A percentile compares a stretch with the other conserved stretches of the same genome.
Evolutionary conservation across 2,329 filamentous ascomycete genomes (phyloP).

Genomic region (Penicillium sp.): DNA sequence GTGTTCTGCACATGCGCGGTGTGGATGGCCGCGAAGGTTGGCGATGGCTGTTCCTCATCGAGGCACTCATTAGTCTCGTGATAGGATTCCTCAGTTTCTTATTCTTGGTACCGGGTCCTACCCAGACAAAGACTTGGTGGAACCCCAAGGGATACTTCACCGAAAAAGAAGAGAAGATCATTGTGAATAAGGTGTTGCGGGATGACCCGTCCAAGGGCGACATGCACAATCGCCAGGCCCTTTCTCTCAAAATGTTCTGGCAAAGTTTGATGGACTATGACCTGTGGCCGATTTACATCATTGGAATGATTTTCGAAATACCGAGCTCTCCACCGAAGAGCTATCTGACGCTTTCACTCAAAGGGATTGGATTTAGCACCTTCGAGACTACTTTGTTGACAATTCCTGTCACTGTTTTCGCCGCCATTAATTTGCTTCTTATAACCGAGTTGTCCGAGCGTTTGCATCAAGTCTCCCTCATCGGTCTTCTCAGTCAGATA

Average conservation of each 20-base stretch:
- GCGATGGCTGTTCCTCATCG: conserved; percentile 47
- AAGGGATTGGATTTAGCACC: conserved; percentile 13
- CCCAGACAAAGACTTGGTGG: conserved; percentile 54
- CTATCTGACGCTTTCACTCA: conserved; percentile 45
- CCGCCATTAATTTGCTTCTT: conserved; percentile 34
- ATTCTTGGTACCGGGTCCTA: conserved; percentile 41
- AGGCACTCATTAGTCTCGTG: conserved; percentile 45
- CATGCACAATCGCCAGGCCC: conserved; percentile 40
- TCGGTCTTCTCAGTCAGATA: conserved; percentile 50
- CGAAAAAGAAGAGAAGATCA: conserved; percentile 61
- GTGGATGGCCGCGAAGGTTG: conserved; percentile 45
- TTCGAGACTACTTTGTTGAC: conserved; percentile 27
- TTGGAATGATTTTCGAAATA: conserved; percentile 41
- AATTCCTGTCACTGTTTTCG: conserved; percentile 45
- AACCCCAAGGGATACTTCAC: conserved; percentile 63
- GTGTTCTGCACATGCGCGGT: conserved; percentile 43
- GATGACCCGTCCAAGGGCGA: conserved; percentile 43
- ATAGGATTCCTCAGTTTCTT: conserved; percentile 47
- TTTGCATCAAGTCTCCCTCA: conserved; percentile 47
- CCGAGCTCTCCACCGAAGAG: conserved; percentile 46
- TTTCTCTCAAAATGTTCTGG: conserved; percentile 34
- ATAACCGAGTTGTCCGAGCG: conserved; percentile 30
- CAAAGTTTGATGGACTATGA: conserved; percentile 38
- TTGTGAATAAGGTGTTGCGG: conserved; percentile 58
- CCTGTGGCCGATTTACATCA: conserved; percentile 41